Conservation (phyloP, 2,329 filamentous ascomycete species). For the Cladosporium sp. region DNA sequence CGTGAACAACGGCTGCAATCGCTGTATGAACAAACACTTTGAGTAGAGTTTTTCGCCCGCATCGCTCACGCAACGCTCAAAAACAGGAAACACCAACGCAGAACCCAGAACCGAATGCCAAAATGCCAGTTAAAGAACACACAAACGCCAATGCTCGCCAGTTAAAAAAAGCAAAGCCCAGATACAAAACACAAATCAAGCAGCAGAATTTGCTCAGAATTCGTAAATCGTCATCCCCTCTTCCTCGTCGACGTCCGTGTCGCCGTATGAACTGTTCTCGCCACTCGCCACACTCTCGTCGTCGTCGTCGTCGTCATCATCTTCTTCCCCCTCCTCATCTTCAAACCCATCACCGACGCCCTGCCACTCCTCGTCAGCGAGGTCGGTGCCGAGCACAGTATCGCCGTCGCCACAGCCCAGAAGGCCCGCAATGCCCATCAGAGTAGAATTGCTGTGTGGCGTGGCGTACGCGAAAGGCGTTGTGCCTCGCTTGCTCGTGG, state of each 20-base stretch:
- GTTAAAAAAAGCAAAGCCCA: neutral
- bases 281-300: conserved; percentile 30
- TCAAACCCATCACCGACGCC: conserved; percentile 42
- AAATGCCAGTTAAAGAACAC: neutral
- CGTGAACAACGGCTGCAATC: neutral
- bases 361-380: conserved; percentile 38
- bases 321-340: conserved; percentile 26
- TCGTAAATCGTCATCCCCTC: conserved; percentile 28
- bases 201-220: conserved; percentile 21
- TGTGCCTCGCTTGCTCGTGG: conserved; percentile 44
- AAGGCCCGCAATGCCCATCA: conserved; percentile 38
- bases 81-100: neutral
- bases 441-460: conserved; percentile 58
- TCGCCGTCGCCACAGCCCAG: conserved; percentile 38
- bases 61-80: neutral
- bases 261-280: conserved; percentile 30
- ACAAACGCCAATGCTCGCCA: neutral
- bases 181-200: neutral
- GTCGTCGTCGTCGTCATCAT: conserved; percentile 20
- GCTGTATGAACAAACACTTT: neutral
- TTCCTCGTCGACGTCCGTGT: conserved; percentile 34
- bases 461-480: conserved; percentile 74
- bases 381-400: conserved; percentile 34
- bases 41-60: neutral
- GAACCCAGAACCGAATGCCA: too few relatives aligned